A percentile compares a stretch with the other conserved stretches of the same genome.
These are phyloP conservation scores for Phascolomyces articulosus DNA, from an alignment of 371 early-diverging fungal genomes.

Conservation along the genomic window DNA sequence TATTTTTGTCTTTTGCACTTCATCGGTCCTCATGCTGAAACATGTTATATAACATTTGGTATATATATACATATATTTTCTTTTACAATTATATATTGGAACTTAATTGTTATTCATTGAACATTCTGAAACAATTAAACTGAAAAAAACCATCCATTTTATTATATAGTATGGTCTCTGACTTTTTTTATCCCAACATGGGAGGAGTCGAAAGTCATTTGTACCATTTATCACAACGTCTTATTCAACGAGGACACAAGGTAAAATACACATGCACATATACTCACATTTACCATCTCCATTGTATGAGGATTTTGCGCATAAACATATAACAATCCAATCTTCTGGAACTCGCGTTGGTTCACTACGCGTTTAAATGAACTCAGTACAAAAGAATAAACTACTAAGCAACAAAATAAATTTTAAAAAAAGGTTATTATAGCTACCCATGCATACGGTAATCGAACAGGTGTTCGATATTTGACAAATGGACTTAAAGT, in stretches of 20 bases:
- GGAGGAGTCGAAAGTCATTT: slow-evolving; percentile 99
- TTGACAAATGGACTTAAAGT: slow-evolving; percentile 96
- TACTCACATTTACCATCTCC: too few relatives aligned
- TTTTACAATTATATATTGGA: too few relatives aligned
- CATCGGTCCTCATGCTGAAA: background rate
- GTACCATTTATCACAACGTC: slow-evolving; percentile 88
- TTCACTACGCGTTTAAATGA: too few relatives aligned
- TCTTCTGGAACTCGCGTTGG: too few relatives aligned
- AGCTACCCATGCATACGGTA: slow-evolving; percentile 89
- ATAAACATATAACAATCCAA: too few relatives aligned
- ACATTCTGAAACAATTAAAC: too few relatives aligned
- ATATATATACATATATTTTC: background rate
- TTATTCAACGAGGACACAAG: slow-evolving; percentile 94
- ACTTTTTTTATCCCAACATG: slow-evolving; percentile 98
- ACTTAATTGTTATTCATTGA: too few relatives aligned
- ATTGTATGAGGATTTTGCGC: too few relatives aligned
- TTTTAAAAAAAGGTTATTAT: slow-evolving; percentile 67
- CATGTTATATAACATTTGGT: slow-evolving; percentile 65
- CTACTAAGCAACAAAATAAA: background rate
- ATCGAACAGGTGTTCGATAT: slow-evolving; percentile 89
- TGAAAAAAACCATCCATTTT: too few relatives aligned
- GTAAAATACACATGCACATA: slow-evolving; percentile 40
- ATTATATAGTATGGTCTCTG: slow-evolving; percentile 81
- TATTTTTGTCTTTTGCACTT: background rate
- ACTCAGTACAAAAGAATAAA: too few relatives aligned